Base-by-base conservation (phyloP, 1,284 basidiomycete genomes). In the Tausonia pullulans region DNA sequence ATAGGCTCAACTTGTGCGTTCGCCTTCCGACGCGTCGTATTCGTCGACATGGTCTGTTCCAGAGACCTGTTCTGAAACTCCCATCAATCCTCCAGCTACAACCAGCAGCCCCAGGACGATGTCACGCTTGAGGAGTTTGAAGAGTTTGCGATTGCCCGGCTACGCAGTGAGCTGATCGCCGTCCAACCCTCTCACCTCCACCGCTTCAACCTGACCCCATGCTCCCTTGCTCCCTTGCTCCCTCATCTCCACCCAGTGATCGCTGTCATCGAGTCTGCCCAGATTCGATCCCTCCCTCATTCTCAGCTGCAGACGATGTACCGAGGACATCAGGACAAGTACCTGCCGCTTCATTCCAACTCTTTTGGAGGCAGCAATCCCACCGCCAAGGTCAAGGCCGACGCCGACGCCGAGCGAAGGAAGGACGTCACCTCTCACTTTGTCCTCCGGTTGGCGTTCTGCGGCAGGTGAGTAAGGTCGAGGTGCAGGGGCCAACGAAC, bases 41-140 rank as follows among this genome's bases (percentile, higher is more conserved):
- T 14, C 14, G 14, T 9, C 27, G 39, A 14, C 51, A 14, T 48
- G 4, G 9, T 3, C n/a, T 44, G 53, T 53, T 48, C 51, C 2
- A 57, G 44, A 51, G 61, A 10, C 60, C 57, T 44, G 67, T 63
- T 46, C 16, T 54, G 41, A 59, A 60, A 44, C 60, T 67, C 49
- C 51, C 45, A 54, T 14, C 54, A 45, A 61, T 7, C 62, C 46
- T 62, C 11, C 68, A 93, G 90, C 77, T 98, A 98, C 72, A 84
- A 90, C 68, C 78, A 76, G n/a, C 90, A 93, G 11, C 95, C 95
- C 5, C 73, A 82, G 13, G 86, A 87, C 58, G 94, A 98, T 71
- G 87, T 98, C 44, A 95, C 93, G 1, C 82, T 98, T 27, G 96
- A 98, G 73, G 90, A 98, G 69, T 98, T 99, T 70, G 96, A 99